These are phyloP conservation scores for Alternaria panax DNA, from an alignment of 2,329 filamentous ascomycete species.

Conservation along the genomic window DNA sequence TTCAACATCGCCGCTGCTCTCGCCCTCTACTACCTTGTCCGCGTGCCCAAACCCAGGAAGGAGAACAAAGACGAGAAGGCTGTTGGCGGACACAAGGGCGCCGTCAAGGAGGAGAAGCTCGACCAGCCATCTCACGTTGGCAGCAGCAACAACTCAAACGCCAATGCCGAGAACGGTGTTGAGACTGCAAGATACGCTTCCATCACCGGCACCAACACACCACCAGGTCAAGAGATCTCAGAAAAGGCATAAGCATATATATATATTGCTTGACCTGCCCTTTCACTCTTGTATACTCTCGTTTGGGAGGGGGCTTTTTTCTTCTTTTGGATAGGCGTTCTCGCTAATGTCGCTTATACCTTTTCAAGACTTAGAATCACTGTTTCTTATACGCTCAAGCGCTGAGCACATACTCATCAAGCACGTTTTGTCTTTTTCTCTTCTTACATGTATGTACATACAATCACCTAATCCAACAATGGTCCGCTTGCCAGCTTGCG, in stretches of 20 bases:
- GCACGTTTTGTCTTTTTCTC: neutral
- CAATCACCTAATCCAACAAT: conserved; percentile 2
- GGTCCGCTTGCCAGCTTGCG: conserved; percentile 3
- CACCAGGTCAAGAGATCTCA: conserved; percentile 10
- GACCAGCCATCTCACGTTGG: conserved; percentile 16
- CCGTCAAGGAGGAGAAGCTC: conserved; percentile 10
- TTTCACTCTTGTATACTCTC: neutral
- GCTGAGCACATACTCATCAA: conserved; percentile 11
- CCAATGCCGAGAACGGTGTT: conserved; percentile 15
- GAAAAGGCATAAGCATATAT: conserved; percentile 26
- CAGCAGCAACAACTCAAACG: conserved; percentile 14
- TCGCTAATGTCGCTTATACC: neutral
- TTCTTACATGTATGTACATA: conserved; percentile 8
- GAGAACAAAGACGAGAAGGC: conserved; percentile 36
- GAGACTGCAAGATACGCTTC: conserved; percentile 18
- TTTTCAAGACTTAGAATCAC: conserved; percentile 6
- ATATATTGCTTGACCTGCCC: neutral
- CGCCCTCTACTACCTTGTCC: conserved; percentile 61
- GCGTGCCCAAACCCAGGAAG: conserved; percentile 61
- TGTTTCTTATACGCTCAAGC: conserved; percentile 12
- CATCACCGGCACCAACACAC: conserved; percentile 21
- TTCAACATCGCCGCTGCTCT: conserved; percentile 61
- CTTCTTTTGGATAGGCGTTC: neutral
- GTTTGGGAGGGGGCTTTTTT: neutral
- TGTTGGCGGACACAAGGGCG: conserved; percentile 7